Evolutionary conservation across 257 asterid species (phyloP).

Genomic region (Plectranthus barbatus): DNA sequence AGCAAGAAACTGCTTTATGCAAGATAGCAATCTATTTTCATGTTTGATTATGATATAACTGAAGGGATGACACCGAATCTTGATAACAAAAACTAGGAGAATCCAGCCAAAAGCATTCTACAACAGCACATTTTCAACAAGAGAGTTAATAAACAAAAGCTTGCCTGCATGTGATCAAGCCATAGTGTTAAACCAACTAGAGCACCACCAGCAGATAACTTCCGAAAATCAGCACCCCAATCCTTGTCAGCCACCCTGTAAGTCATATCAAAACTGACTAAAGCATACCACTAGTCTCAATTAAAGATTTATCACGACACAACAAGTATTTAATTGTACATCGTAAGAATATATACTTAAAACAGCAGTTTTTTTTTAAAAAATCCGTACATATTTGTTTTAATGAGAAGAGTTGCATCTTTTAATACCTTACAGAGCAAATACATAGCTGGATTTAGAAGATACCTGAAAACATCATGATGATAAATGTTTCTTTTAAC

Average conservation of each 20-base stretch:
- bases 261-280: slow-evolving; percentile 7
- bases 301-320: not conserved
- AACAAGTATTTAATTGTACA: not conserved
- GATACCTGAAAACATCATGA: slow-evolving; percentile 65
- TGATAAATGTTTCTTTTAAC: slow-evolving; percentile 70
- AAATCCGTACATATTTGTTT: not conserved
- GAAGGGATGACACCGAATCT: too few relatives aligned
- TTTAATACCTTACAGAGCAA: not conserved
- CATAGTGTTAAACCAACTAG: slow-evolving; percentile 88
- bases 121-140: too few relatives aligned
- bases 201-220: slow-evolving; percentile 94
- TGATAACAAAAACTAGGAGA: too few relatives aligned
- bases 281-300: too few relatives aligned
- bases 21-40: too few relatives aligned
- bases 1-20: too few relatives aligned
- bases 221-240: slow-evolving; percentile 97
- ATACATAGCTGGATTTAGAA: not conserved
- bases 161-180: slow-evolving; percentile 99
- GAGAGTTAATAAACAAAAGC: slow-evolving; percentile 2
- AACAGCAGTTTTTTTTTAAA: not conserved
- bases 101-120: too few relatives aligned
- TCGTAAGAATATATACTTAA: not conserved
- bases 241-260: slow-evolving; percentile 94
- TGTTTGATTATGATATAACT: not conserved
- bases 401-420: not conserved